Conservation (phyloP, 1,284 basidiomycete genomes). For the Peniophora sp. region DNA sequence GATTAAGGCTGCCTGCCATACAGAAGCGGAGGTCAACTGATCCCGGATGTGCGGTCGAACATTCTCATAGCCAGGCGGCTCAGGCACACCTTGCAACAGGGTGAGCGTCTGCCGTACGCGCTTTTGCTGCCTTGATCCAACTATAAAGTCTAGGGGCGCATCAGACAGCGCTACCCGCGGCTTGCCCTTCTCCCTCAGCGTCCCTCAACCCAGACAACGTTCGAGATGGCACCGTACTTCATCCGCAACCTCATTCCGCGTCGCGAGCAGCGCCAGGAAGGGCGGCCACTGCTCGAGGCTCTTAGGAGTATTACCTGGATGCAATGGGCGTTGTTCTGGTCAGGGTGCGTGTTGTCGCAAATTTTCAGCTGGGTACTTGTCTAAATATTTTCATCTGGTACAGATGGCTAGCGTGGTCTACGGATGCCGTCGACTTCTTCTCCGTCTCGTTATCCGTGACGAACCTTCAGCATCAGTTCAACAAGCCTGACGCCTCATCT, state of each 20-base stretch:
- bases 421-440: conserved; percentile 81
- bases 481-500: conserved; percentile 27
- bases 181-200: no score
- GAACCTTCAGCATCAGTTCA: conserved; percentile 47
- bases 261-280: not conserved
- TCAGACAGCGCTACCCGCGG: no score
- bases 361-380: no score
- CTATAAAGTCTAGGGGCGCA: no score
- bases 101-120: no score
- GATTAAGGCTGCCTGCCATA: no score
- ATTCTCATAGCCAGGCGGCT: no score
- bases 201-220: not conserved
- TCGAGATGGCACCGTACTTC: conserved; percentile 6
- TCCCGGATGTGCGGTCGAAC: no score
- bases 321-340: conserved; percentile 43
- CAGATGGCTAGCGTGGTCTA: conserved; percentile 76
- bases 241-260: conserved; percentile 4
- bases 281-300: conserved; percentile 25
- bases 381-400: conserved; percentile 8
- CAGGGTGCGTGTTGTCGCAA: conserved; percentile 22
- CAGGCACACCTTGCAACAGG: no score
- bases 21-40: no score
- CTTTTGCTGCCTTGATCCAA: no score
- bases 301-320: conserved; percentile 31
- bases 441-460: conserved; percentile 69